These are phyloP conservation scores for Talaromyces sp. DNA, from an alignment of 2,329 filamentous ascomycete species.

Conservation along the genomic window DNA sequence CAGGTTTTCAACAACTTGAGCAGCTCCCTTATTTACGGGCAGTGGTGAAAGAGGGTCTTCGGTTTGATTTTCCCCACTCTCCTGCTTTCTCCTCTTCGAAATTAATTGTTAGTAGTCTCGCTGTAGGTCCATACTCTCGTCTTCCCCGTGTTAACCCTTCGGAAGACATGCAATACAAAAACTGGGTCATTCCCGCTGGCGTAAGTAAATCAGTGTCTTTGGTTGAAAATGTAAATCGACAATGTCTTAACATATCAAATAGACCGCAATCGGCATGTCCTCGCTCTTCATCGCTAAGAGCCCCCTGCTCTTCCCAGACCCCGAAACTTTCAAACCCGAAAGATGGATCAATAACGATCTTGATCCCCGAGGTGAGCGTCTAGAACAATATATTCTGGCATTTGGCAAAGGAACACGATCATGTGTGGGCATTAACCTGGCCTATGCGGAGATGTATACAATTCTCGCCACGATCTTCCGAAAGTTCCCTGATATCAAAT, in stretches of 20 bases:
- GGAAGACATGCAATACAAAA: constrained; percentile 23
- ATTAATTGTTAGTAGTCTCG: constrained; percentile 20
- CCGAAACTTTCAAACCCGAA: constrained; percentile 25
- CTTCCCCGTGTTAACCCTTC: constrained; percentile 13
- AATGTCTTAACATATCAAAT: not conserved
- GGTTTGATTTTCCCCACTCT: constrained; percentile 12
- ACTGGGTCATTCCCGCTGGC: constrained; percentile 24
- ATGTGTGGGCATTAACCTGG: constrained; percentile 30
- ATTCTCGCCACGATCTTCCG: constrained; percentile 19
- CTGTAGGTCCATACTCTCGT: constrained; percentile 13
- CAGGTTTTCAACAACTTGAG: constrained; percentile 11
- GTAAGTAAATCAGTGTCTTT: constrained; percentile 1
- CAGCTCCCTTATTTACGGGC: constrained; percentile 20
- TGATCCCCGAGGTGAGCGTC: too few relatives aligned
- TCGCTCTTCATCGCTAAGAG: constrained; percentile 17
- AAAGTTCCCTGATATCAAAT: constrained; percentile 16
- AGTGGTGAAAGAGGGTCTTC: constrained; percentile 27
- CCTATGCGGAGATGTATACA: constrained; percentile 25
- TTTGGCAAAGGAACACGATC: constrained; percentile 23
- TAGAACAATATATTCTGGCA: constrained; percentile 18
- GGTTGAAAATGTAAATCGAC: not conserved
- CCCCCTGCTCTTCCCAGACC: constrained; percentile 21
- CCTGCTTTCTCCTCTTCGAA: constrained; percentile 18
- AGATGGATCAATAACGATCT: constrained; percentile 25
- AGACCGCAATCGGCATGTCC: constrained; percentile 16